Conservation (phyloP, 2,329 filamentous ascomycete genomes). For the Cryoendolithus antarcticus region DNA sequence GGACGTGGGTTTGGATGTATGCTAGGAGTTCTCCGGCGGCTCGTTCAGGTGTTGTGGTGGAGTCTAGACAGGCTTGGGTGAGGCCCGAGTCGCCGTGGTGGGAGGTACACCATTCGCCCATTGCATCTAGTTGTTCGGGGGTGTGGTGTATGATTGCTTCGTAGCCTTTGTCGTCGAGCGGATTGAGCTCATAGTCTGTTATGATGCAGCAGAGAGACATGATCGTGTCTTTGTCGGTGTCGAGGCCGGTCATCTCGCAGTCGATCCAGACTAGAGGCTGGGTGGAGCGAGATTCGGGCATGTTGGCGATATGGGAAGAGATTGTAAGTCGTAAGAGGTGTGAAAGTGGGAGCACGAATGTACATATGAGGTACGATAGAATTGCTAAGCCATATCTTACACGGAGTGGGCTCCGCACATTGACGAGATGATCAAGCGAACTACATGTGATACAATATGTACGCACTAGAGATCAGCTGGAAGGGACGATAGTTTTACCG, state of each 20-base stretch:
- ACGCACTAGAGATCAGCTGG: no score
- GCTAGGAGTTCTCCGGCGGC: constrained; percentile 61
- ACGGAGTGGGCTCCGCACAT: no score
- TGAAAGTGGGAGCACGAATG: no score
- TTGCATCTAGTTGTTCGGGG: constrained; percentile 56
- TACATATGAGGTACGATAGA: no score
- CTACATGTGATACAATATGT: no score
- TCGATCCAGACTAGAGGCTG: constrained; percentile 80
- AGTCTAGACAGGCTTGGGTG: constrained; percentile 61
- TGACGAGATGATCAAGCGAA: no score
- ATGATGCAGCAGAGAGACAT: constrained; percentile 88
- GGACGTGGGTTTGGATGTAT: constrained; percentile 65
- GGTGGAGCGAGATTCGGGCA: constrained; percentile 38
- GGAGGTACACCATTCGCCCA: constrained; percentile 79
- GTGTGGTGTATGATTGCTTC: constrained; percentile 67
- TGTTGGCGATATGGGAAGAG: constrained; percentile 10
- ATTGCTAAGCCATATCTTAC: no score
- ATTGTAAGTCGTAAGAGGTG: neutral
- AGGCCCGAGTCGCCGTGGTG: constrained; percentile 76
- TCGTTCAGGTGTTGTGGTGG: constrained; percentile 56
- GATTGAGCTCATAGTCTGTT: constrained; percentile 64
- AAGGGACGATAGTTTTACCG: no score
- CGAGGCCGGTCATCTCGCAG: constrained; percentile 84
- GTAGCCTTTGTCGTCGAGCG: constrained; percentile 67
- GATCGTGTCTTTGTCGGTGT: constrained; percentile 68